Evolutionary conservation across 805 yeast species (phyloP).

Genomic region (Yamadazyma phyllophila): DNA sequence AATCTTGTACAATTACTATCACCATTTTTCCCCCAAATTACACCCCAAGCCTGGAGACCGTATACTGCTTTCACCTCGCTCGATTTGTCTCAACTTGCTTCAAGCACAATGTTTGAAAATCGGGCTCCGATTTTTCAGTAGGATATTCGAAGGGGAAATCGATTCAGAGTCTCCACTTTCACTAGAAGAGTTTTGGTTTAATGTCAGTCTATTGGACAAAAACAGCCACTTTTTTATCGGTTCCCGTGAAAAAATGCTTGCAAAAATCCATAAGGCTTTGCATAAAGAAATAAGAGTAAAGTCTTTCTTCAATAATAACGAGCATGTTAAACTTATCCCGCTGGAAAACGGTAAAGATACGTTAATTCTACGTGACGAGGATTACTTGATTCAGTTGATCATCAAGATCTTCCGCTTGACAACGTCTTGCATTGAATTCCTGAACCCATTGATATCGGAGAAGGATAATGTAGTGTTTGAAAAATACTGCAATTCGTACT

Average conservation of each 20-base stretch:
- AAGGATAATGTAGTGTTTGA: conserved; percentile 4
- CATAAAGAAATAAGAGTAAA: conserved; percentile 8
- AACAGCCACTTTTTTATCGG: conserved; percentile 10
- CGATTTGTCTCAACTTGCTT: conserved; percentile 15
- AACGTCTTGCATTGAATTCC: conserved; percentile 5
- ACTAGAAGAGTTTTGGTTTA: conserved; percentile 20
- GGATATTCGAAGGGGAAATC: background rate
- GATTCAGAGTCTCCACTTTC: conserved; percentile 1
- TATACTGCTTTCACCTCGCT: conserved; percentile 4
- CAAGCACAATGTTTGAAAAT: conserved; percentile 16
- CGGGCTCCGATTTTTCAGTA: conserved; percentile 13
- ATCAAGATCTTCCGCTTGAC: conserved; percentile 3
- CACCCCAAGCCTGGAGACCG: background rate
- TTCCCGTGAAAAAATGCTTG: conserved; percentile 3
- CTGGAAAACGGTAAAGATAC: conserved; percentile 13
- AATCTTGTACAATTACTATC: conserved; percentile 11
- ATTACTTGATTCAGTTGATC: conserved; percentile 5
- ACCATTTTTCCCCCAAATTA: background rate
- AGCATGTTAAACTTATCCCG: background rate
- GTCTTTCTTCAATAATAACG: conserved; percentile 6
- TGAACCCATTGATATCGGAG: conserved; percentile 7
- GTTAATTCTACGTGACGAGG: conserved; percentile 4
- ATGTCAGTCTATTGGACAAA: conserved; percentile 18
- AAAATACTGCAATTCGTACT: conserved; percentile 6
- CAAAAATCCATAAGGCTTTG: conserved; percentile 3